Evolutionary conservation across 305 asterid genomes (phyloP).

Genomic region (Rubia occidens): DNA sequence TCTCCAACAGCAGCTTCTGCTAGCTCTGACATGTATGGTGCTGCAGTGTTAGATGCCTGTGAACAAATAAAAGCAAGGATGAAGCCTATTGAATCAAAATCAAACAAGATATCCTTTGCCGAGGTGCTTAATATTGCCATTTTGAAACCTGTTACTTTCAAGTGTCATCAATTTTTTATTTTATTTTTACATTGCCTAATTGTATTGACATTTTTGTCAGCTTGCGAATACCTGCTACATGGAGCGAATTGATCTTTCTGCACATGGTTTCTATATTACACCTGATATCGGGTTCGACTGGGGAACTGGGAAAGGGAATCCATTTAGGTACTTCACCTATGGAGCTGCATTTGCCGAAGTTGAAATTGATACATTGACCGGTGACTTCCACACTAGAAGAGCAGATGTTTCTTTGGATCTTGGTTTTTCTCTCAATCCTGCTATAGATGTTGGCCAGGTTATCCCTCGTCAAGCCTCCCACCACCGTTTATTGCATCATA

Average conservation of each 20-base stretch:
- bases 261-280: conserved; percentile 76
- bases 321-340: conserved; percentile 72
- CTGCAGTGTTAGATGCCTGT: conserved; percentile 94
- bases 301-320: conserved; percentile 63
- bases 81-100: conserved; percentile 57
- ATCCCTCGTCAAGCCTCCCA: conserved; percentile 6
- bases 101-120: conserved; percentile 50
- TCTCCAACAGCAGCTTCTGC: conserved; percentile 99
- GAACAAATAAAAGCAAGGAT: conserved; percentile 86
- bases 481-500: neutral
- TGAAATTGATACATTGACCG: conserved; percentile 84
- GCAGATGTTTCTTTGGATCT: conserved; percentile 79
- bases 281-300: conserved; percentile 80
- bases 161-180: neutral
- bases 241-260: conserved; percentile 90
- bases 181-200: neutral
- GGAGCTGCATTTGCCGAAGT: conserved; percentile 96
- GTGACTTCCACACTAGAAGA: conserved; percentile 83
- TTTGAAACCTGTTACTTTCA: neutral
- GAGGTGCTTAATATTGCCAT: conserved; percentile 42
- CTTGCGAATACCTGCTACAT: conserved; percentile 71
- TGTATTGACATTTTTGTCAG: conserved; percentile 25
- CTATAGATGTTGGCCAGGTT: conserved; percentile 95
- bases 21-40: conserved; percentile 92
- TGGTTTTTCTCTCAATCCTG: conserved; percentile 86